These are phyloP conservation scores for Amaranthus palmeri DNA, from an alignment of 148 eudicot species.

Conservation along the genomic window DNA sequence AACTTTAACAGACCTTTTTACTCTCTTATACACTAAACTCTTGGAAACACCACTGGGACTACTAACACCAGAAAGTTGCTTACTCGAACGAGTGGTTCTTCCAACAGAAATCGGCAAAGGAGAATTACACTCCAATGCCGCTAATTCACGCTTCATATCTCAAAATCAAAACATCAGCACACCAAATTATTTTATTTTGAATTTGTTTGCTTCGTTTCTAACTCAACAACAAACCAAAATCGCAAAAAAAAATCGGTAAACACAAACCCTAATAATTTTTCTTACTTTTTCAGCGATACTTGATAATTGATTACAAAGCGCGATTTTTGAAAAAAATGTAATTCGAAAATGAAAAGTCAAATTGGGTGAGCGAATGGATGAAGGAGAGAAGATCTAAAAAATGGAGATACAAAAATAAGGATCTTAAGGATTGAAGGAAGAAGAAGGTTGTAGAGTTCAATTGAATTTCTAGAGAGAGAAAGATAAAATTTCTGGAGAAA, in stretches of 20 bases:
- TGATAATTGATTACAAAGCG: not conserved
- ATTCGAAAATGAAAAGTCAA: not conserved
- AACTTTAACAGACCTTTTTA: slow-evolving; percentile 14
- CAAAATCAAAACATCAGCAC: not conserved
- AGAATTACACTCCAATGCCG: slow-evolving; percentile 27
- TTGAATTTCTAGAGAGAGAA: not conserved
- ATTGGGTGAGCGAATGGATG: not conserved
- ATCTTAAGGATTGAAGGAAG: not conserved
- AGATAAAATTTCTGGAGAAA: not conserved
- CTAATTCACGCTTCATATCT: slow-evolving; percentile 29
- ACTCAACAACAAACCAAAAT: not conserved
- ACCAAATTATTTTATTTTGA: not conserved
- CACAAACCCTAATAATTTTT: not conserved
- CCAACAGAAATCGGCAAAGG: slow-evolving; percentile 8
- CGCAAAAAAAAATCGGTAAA: slow-evolving; percentile 3
- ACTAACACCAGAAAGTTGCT: slow-evolving; percentile 11
- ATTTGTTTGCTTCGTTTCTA: not conserved
- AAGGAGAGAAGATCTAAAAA: not conserved
- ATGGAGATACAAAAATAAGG: not conserved
- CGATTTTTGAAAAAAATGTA: not conserved
- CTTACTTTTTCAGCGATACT: not conserved
- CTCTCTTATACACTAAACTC: slow-evolving; percentile 29
- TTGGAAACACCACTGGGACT: slow-evolving; percentile 15
- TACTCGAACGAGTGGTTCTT: slow-evolving; percentile 24
- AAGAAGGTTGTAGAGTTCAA: not conserved